A percentile compares a stretch with the other conserved stretches of the same genome.
Evolutionary conservation across 805 yeast species (phyloP).

Genomic region (Pichia ethanolica): DNA sequence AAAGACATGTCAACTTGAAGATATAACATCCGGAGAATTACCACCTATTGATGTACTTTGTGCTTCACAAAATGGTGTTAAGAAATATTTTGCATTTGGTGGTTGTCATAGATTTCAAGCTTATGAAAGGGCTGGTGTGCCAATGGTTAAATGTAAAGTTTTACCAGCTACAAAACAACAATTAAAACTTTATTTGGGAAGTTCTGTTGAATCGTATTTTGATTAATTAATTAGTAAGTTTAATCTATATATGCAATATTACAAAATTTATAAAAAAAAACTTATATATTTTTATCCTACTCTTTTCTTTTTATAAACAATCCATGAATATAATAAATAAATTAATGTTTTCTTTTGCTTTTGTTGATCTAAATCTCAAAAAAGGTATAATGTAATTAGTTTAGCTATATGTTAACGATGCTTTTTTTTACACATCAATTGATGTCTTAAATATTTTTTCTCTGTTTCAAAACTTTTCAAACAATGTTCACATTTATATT

Average conservation of each 20-base stretch:
- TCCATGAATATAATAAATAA: no score
- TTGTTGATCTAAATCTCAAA: no score
- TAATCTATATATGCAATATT: no score
- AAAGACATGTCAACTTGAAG: conserved; percentile 43
- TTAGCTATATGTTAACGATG: no score
- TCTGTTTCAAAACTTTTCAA: conserved; percentile 43
- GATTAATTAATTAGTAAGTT: conserved; percentile 26
- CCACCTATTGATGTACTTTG: conserved; percentile 79
- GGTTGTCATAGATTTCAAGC: conserved; percentile 91
- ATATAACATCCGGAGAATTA: conserved; percentile 51
- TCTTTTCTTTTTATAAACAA: no score
- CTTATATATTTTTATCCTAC: no score
- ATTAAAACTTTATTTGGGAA: conserved; percentile 62
- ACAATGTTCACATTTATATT: conserved; percentile 45
- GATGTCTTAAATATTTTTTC: conserved; percentile 36
- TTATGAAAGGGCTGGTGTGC: conserved; percentile 49
- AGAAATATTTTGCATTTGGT: conserved; percentile 75
- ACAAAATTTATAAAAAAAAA: no score
- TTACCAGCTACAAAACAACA: conserved; percentile 71
- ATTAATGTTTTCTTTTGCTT: no score
- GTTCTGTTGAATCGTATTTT: conserved; percentile 50
- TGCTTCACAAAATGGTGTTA: conserved; percentile 55
- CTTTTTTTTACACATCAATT: conserved; percentile 30
- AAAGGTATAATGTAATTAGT: no score
- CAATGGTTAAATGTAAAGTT: conserved; percentile 59